Evolutionary conservation across 371 early-diverging fungal genomes (phyloP), one percentile per base, ranked within the genome.

Genomic region (Rhizopus delemar): DNA sequence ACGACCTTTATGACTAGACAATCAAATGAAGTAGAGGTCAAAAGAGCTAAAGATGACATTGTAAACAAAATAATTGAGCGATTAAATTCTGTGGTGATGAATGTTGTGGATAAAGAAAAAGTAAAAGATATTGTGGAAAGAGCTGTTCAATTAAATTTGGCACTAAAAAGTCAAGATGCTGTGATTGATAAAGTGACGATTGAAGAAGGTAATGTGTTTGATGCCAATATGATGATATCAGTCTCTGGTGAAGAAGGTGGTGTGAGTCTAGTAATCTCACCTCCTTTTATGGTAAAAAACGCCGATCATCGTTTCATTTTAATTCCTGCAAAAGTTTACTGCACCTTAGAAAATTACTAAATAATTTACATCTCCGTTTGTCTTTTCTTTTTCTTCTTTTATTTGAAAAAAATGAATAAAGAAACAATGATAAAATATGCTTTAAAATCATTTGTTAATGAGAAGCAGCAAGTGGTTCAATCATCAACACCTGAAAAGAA

Each of bases 291-390:
- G 59, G 73, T 70, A 13, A 38, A 56, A 35, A 56, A 62, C n/a
- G 65, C 56, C 34, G 66, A 69, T 15, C 63, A 71, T 16, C 59
- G 68, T 8, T 71, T 56, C 41, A 13, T 73, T 48, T 41, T 68
- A 22, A 64, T 77, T 46, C 73, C 57, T 51, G 73, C 67, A 12
- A 71, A 77, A 57, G 77, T 73, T 11, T 71, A 59, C 43, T 73
- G 70, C 51, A 51, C 58, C 32, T 64, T 35, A 41, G 12, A 22
- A n/a, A 38, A 41, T 39, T 53, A 31, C 12, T 12, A 29, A 28
- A 13, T 53, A n/a, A 8, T n/a, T 45, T 45, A n/a, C 16, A 57
- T 15, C 33, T 12, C 9, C 32, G 3, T 13, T 15, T 57, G 5
- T 46, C 31, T 51, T 35, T 36, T 34, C 39, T 46, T 46, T 34